Evolutionary conservation across 352 stramenopile species (phyloP).

Genomic region (Pythium myriotylum): DNA sequence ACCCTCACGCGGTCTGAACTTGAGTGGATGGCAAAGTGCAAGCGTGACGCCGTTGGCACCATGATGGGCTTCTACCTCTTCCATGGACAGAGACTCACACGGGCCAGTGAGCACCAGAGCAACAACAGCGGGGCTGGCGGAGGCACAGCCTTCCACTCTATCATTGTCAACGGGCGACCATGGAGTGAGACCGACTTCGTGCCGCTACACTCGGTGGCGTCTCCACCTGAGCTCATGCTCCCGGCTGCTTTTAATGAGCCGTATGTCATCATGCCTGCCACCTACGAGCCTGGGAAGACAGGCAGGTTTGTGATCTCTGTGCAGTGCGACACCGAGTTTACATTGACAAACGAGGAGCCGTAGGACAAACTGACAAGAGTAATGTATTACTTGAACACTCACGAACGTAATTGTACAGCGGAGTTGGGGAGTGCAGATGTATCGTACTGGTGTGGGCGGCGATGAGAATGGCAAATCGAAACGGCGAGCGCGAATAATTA

Average conservation of each 20-base stretch:
- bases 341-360: slow-evolving; percentile 47
- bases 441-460: no score
- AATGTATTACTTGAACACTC: no score
- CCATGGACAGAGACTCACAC: slow-evolving; percentile 45
- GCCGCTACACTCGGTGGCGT: slow-evolving; percentile 69
- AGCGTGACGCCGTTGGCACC: slow-evolving; percentile 78
- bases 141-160: slow-evolving; percentile 21
- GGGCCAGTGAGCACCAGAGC: slow-evolving; percentile 27
- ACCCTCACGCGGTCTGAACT: slow-evolving; percentile 79
- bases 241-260: slow-evolving; percentile 75
- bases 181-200: slow-evolving; percentile 90
- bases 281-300: slow-evolving; percentile 77
- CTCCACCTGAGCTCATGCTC: slow-evolving; percentile 65
- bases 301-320: slow-evolving; percentile 88
- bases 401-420: not conserved
- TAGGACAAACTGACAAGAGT: slow-evolving; percentile 6
- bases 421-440: no score
- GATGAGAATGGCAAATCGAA: no score
- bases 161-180: slow-evolving; percentile 67
- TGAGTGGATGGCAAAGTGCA: slow-evolving; percentile 83
- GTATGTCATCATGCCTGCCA: slow-evolving; percentile 90
- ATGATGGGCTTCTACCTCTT: slow-evolving; percentile 93
- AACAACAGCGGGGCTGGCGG: slow-evolving; percentile 4
- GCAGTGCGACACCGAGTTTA: slow-evolving; percentile 82
- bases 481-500: not conserved